phyloP scores from a whole-genome alignment of 495 filamentous ascomycete species.

The Penicillium pulvis region DNA sequence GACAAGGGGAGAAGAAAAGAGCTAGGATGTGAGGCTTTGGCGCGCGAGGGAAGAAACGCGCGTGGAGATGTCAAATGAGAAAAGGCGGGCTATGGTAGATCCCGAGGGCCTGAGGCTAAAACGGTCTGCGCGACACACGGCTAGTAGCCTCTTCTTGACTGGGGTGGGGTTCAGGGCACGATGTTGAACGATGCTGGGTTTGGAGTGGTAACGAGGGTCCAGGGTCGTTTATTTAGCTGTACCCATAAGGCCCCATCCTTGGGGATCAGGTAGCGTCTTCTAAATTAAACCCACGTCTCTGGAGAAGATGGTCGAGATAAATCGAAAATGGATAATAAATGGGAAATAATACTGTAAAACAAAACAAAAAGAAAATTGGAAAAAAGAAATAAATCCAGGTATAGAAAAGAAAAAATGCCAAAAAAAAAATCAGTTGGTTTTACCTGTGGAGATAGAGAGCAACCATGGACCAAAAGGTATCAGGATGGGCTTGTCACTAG shows the following conservation, averaged over 20 bases:
- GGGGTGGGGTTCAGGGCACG: constrained; percentile 35
- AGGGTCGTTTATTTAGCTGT: constrained; percentile 53
- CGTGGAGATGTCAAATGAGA: constrained; percentile 17
- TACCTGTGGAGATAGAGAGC: constrained; percentile 5
- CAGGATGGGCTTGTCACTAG: constrained; percentile 40
- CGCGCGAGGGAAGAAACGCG: constrained; percentile 24
- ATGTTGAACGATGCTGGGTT: constrained; percentile 20
- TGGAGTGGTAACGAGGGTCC: constrained; percentile 43
- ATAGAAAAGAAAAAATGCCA: neutral
- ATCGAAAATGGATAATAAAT: neutral
- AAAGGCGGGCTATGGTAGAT: constrained; percentile 15
- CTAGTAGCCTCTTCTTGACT: constrained; percentile 25
- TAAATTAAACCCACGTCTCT: constrained; percentile 4
- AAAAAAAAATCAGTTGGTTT: neutral
- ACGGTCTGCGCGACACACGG: constrained; percentile 24
- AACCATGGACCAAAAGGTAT: constrained; percentile 9
- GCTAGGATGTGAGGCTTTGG: constrained; percentile 18
- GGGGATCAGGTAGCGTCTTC: constrained; percentile 12
- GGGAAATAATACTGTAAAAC: neutral
- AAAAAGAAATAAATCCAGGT: constrained; percentile 2
- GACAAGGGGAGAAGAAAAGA: constrained; percentile 14
- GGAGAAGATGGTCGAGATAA: neutral
- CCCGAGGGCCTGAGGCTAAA: constrained; percentile 24
- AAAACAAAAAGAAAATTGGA: neutral
- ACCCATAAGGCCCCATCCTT: constrained; percentile 35